Evolutionary conservation across 2,329 filamentous ascomycete species (phyloP), one percentile per base, ranked within the genome.

Genomic region (Zymoseptoria pseudotritici): DNA sequence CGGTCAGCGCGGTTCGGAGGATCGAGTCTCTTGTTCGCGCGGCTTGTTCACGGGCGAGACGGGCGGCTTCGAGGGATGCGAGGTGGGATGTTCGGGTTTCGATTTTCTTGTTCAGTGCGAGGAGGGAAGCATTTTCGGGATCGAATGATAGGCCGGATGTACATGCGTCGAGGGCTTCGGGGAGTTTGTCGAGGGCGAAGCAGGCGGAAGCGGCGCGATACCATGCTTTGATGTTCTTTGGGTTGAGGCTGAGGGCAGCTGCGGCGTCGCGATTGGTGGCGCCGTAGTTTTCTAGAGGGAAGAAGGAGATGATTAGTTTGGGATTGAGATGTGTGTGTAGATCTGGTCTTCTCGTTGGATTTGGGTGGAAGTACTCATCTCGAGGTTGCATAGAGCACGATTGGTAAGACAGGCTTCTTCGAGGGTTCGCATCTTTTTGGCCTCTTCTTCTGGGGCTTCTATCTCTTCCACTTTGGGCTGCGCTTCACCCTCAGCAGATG

Each of bases 331-430:
- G 50, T 19, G 20, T 24, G 31, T 46, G 36, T 46, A 46, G 13
- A n/a, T 46, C 36, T 46, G 36, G 17, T 46, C 36, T 46, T 46
- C 17, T 17, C 13, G 13, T 4, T 53, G 52, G 22, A 9, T 29
- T 29, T 22, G 64, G 65, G 64, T 26, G 60, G 61, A 55, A 65
- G 64, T 80, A 86, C 85, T 84, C 65, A 97, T 81, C 74, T 91
- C 88, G 62, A 99, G 80, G 73, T 97, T 89, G 76, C 91, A 96
- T 26, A 95, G 85, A 0, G 93, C 92, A 62, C 94, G 86, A 76
- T 99, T 99, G 63, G 88, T 84, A 73, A 92, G 86, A 62, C 91
- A 87, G 1, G 86, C 82, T 76, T 95, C 91, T 59, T 92, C 83
- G 55, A 89, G 79, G 58, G 80, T 76, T 53, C 78, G 80, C 75